phyloP scores from a whole-genome alignment of 2,329 filamentous ascomycete species.

The Aplosporella prunicola region DNA sequence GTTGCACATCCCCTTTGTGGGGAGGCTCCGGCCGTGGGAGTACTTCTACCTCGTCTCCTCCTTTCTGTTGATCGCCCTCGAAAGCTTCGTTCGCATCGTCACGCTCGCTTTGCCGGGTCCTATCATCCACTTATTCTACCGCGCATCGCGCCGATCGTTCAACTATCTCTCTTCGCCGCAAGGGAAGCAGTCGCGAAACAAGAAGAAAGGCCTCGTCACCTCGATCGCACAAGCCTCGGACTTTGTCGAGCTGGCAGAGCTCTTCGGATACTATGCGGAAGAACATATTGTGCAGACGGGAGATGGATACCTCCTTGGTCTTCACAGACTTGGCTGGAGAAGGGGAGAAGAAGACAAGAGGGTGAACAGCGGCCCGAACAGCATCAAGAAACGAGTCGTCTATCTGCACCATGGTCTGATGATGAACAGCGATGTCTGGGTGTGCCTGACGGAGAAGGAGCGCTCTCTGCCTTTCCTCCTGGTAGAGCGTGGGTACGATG shows the following conservation, averaged over 20 bases:
- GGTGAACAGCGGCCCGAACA: constrained; percentile 62
- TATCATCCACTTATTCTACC: constrained; percentile 74
- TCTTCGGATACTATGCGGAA: constrained; percentile 88
- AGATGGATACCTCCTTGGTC: constrained; percentile 84
- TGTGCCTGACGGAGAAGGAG: constrained; percentile 78
- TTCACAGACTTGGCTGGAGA: constrained; percentile 78
- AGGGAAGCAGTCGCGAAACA: constrained; percentile 56
- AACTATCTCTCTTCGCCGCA: constrained; percentile 65
- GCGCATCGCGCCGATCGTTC: constrained; percentile 71
- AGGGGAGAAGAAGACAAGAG: constrained; percentile 70
- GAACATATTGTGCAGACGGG: constrained; percentile 93
- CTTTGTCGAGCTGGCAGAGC: constrained; percentile 84
- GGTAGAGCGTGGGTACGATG: constrained; percentile 86
- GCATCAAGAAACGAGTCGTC: constrained; percentile 71
- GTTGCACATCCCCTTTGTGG: constrained; percentile 53
- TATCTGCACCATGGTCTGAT: constrained; percentile 93
- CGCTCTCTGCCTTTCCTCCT: constrained; percentile 81
- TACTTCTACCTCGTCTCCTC: constrained; percentile 81
- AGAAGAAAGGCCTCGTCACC: constrained; percentile 63
- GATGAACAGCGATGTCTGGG: constrained; percentile 99
- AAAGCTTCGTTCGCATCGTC: constrained; percentile 72
- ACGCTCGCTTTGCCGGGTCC: constrained; percentile 79
- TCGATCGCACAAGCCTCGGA: constrained; percentile 79
- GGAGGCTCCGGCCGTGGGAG: constrained; percentile 55
- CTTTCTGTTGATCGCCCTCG: constrained; percentile 71